Conservation (phyloP, 306 rosid genomes). For the Vachellia collinsii region DNA sequence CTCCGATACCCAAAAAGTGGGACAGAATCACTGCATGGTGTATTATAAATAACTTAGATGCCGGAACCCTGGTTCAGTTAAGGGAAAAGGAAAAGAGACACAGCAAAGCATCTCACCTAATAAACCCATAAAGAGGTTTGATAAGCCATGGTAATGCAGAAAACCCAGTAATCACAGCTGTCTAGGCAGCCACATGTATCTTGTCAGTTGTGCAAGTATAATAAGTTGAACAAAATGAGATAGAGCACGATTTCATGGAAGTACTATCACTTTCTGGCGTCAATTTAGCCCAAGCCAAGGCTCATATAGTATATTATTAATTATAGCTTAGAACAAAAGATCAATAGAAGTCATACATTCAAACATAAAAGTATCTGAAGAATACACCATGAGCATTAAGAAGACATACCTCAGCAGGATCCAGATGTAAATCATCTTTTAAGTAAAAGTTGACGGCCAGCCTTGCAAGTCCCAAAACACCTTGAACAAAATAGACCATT, state of each 20-base stretch:
- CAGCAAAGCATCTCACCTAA: constrained; percentile 60
- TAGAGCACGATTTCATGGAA: constrained; percentile 6
- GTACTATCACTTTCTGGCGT: constrained; percentile 1
- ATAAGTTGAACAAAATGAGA: constrained; percentile 14
- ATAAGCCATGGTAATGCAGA: constrained; percentile 92
- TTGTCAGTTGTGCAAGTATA: constrained; percentile 43
- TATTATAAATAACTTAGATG: constrained; percentile 32
- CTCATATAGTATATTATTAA: constrained; percentile 3
- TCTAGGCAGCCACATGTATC: constrained; percentile 62
- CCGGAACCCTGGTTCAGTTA: constrained; percentile 11
- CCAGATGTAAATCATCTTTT: constrained; percentile 91
- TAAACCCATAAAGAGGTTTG: constrained; percentile 92
- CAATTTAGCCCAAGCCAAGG: constrained; percentile 16
- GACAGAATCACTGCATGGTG: constrained; percentile 86
- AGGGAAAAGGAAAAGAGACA: constrained; percentile 26
- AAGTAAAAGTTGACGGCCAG: constrained; percentile 86
- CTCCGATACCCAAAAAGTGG: constrained; percentile 98
- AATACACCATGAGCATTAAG: constrained; percentile 33
- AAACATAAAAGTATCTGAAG: constrained; percentile 21
- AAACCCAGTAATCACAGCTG: constrained; percentile 90
- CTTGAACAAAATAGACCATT: constrained; percentile 99
- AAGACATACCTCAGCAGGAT: constrained; percentile 88
- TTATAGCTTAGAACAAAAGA: constrained; percentile 18
- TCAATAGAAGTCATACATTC: constrained; percentile 4
- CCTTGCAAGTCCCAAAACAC: constrained; percentile 93